A percentile compares a stretch with the other conserved stretches of the same genome.
These are phyloP conservation scores for Canna indica DNA, from an alignment of 176 grass and related monocot species.

Conservation along the genomic window DNA sequence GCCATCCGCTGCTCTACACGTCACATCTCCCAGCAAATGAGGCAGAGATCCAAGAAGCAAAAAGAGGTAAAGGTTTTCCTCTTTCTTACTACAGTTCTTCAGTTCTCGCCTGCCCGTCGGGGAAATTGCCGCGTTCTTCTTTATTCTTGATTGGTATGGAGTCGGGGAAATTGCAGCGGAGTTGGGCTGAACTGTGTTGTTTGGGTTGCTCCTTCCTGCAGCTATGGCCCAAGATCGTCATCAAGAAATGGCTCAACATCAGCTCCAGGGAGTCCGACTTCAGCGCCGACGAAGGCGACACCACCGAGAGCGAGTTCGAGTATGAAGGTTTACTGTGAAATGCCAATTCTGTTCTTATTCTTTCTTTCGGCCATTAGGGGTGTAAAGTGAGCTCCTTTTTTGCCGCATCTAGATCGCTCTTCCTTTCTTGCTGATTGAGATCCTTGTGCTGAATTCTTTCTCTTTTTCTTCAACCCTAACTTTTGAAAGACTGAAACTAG, in stretches of 20 bases:
- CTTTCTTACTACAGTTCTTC: neutral
- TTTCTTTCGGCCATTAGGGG: neutral
- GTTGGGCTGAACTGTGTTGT: constrained; percentile 34
- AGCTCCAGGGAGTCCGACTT: constrained; percentile 66
- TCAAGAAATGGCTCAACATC: constrained; percentile 97
- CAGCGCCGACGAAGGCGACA: constrained; percentile 83
- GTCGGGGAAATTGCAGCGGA: constrained; percentile 17
- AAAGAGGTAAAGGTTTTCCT: constrained; percentile 27
- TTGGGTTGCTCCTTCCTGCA: constrained; percentile 40
- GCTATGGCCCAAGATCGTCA: constrained; percentile 80
- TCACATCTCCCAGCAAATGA: constrained; percentile 10
- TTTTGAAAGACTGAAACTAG: no score
- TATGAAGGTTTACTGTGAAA: constrained; percentile 40
- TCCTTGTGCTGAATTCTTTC: neutral
- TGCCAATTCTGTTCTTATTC: neutral
- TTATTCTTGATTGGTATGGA: neutral
- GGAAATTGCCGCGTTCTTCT: neutral
- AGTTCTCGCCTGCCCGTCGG: neutral
- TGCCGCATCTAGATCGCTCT: neutral
- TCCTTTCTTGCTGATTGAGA: constrained; percentile 3
- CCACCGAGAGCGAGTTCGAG: constrained; percentile 69
- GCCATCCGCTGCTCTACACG: neutral
- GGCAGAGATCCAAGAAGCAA: constrained; percentile 43
- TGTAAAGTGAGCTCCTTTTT: neutral
- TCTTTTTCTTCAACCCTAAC: neutral